Evolutionary conservation across 2,329 filamentous ascomycete species (phyloP).

Genomic region (Gremmenia infestans): DNA sequence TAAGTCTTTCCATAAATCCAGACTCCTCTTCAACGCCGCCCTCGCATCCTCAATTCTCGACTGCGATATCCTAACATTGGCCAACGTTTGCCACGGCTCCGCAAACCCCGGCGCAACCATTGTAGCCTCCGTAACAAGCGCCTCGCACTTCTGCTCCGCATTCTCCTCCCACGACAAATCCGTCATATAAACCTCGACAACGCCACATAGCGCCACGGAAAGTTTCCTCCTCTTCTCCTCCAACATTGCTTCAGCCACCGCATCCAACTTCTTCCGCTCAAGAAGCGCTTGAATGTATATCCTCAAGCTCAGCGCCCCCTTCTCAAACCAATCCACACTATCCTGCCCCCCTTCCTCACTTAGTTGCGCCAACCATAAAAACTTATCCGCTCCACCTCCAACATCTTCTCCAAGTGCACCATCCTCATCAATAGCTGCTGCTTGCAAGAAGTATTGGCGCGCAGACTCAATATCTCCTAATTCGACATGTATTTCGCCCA

Average conservation of each 20-base stretch:
- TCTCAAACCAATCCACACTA: conserved; percentile 63
- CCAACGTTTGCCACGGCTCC: conserved; percentile 92
- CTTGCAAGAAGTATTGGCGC: conserved; percentile 64
- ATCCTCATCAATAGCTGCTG: conserved; percentile 71
- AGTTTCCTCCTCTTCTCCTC: conserved; percentile 77
- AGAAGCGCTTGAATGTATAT: conserved; percentile 63
- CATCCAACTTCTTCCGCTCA: conserved; percentile 41
- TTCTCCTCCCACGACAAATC: conserved; percentile 91
- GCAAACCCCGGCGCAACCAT: conserved; percentile 74
- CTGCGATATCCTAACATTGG: conserved; percentile 91
- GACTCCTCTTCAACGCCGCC: conserved; percentile 70
- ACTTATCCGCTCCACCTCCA: conserved; percentile 88
- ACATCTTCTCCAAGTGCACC: conserved; percentile 64
- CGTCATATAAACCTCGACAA: conserved; percentile 98
- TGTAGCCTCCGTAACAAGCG: conserved; percentile 84
- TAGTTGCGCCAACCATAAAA: conserved; percentile 89
- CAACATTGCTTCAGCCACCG: conserved; percentile 36
- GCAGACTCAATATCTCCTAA: conserved; percentile 69
- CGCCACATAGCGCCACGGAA: conserved; percentile 86
- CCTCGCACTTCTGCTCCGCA: conserved; percentile 83
- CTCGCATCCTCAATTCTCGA: conserved; percentile 71
- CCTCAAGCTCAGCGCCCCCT: conserved; percentile 68
- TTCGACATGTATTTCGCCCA: conserved; percentile 35
- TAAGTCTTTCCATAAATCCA: conserved; percentile 78
- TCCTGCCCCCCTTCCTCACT: conserved; percentile 65